Percentiles rank a stretch among this genome's conserved stretches.
Conservation (phyloP, 2,329 filamentous ascomycete genomes). For the Alternaria arborescens region DNA sequence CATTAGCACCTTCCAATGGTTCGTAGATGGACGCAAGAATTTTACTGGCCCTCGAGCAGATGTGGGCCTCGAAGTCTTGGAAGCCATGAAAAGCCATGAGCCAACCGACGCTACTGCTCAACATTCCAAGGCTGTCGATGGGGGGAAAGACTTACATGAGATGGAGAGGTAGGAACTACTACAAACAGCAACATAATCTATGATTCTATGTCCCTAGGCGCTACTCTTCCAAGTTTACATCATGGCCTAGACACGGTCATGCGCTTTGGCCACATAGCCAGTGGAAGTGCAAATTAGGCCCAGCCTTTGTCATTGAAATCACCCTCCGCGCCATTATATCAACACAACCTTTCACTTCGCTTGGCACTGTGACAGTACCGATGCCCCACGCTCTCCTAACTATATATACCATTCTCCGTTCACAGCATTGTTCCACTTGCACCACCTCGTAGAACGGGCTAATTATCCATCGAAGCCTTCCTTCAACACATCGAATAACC, state of each 20-base stretch:
- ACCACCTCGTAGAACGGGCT: neutral
- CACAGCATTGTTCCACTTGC: neutral
- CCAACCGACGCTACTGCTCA: slow-evolving; percentile 3
- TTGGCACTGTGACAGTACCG: neutral
- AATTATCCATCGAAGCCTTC: neutral
- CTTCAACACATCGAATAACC: too few relatives aligned
- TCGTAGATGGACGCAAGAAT: slow-evolving; percentile 68
- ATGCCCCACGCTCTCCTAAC: neutral
- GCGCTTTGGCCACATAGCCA: neutral
- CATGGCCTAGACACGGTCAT: neutral
- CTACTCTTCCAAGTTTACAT: too few relatives aligned
- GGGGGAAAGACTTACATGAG: slow-evolving; percentile 8
- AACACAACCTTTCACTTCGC: neutral
- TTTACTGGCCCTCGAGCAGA: slow-evolving; percentile 60
- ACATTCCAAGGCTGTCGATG: slow-evolving; percentile 17
- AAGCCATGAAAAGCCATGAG: slow-evolving; percentile 39
- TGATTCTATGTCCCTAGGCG: neutral
- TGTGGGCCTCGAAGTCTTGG: slow-evolving; percentile 54
- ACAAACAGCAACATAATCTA: neutral
- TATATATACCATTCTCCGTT: neutral
- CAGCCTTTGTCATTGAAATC: neutral
- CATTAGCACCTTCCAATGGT: slow-evolving; percentile 66
- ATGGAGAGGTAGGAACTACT: neutral
- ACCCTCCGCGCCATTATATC: neutral
- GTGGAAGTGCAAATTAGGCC: neutral